Conservation (phyloP, 148 eudicot species). For the Rhododendron henanense region DNA sequence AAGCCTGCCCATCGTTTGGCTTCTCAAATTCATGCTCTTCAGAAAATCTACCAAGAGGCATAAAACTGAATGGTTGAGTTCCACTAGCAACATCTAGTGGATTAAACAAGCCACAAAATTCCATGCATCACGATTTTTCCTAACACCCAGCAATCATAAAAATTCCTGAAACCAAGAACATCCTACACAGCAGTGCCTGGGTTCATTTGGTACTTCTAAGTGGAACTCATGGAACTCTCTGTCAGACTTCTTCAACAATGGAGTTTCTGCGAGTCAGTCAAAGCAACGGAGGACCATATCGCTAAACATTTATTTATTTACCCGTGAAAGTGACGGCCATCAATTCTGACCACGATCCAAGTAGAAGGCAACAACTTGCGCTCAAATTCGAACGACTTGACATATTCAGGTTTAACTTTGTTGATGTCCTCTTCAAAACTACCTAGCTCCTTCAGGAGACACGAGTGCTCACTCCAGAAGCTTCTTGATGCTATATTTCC, state of each 20-base stretch:
- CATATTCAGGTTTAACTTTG: too few relatives aligned
- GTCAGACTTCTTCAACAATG: slow-evolving; percentile 7
- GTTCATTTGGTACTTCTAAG: not conserved
- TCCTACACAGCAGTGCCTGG: not conserved
- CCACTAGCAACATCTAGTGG: slow-evolving; percentile 13
- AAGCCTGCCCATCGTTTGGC: slow-evolving; percentile 84
- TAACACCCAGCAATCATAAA: not conserved
- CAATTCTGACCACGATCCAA: slow-evolving; percentile 88
- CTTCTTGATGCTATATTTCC: too few relatives aligned
- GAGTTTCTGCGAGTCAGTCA: not conserved
- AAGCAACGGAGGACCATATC: not conserved
- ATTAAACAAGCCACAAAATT: slow-evolving; percentile 16
- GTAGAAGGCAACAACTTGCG: slow-evolving; percentile 14
- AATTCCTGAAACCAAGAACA: not conserved
- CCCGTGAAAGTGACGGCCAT: slow-evolving; percentile 94
- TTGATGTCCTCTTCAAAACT: too few relatives aligned
- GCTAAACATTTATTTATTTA: slow-evolving; percentile 17
- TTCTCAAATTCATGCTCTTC: slow-evolving; percentile 89
- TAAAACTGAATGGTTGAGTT: slow-evolving; percentile 29
- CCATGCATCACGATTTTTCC: not conserved
- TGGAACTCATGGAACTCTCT: not conserved
- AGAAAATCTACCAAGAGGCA: slow-evolving; percentile 65
- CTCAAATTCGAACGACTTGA: too few relatives aligned
- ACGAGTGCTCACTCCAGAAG: too few relatives aligned
- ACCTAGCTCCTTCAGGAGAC: too few relatives aligned